Evolutionary conservation across 257 asterid genomes (phyloP), one percentile per base, ranked within the genome.

Genomic region (Handroanthus guayacan): DNA sequence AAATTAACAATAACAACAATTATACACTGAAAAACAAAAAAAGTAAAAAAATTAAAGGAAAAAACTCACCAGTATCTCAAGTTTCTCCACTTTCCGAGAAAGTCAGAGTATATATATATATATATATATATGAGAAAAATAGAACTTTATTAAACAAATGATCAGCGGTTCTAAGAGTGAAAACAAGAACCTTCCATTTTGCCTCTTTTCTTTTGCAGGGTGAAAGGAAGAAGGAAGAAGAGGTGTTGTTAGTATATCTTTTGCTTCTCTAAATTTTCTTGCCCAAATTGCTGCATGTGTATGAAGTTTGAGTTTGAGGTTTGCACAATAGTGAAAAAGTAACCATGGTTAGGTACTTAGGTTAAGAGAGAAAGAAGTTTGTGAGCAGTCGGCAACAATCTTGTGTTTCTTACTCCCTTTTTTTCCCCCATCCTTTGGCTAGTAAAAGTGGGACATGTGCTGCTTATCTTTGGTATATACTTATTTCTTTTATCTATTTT

Each of bases 321-420:
- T 75, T 74, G 12, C 75, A 50, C 71, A 71, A 65, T 2, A 72
- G 83, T 74, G 63, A 71, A 84, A 44, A 44, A 55, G 71, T 86
- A 88, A 92, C 94, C 94, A 75, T 87, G 89, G 96, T 92, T 83
- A 73, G 81, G 87, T 77, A 25, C 31, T 25, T 86, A 38, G 34
- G 48, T 9, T 43, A 47, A 13, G 75, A 25, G 74, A 62, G 64
- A 72, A 44, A 48, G 69, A 55, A 20, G 47, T 38, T 66, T 38
- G 74, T 61, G 84, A 67, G 80, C 43, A 81, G 88, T 83, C 85
- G 86, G 86, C 89, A 79, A 79, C 84, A 74, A 62, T 79, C 74
- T 68, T 62, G 86, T 79, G 82, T 73, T 57, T 75, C 54, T 20
- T 11, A 3, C 17, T 38, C 20, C 25, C 50, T 67, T 17, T 50